These are phyloP conservation scores for Epichloe scottii DNA, from an alignment of 2,329 filamentous ascomycete genomes.

Conservation along the genomic window DNA sequence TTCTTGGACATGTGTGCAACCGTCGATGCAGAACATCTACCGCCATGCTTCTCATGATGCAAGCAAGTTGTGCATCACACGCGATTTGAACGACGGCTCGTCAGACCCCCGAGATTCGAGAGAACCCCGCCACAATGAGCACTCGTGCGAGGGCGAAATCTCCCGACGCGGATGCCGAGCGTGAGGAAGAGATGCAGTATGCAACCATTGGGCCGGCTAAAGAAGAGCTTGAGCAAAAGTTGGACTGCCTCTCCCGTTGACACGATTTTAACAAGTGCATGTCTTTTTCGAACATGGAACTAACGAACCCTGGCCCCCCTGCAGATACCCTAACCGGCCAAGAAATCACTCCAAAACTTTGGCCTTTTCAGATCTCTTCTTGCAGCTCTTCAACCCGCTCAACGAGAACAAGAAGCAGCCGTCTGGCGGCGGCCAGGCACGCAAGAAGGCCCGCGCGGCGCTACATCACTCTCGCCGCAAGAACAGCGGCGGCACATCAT, in stretches of 20 bases:
- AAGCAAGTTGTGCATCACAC: not conserved
- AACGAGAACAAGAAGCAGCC: constrained; percentile 69
- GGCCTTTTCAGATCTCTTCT: constrained; percentile 68
- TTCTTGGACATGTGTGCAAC: no score
- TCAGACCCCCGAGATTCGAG: not conserved
- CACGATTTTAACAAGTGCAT: not conserved
- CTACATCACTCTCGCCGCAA: constrained; percentile 51
- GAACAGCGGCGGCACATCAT: constrained; percentile 74
- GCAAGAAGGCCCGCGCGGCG: constrained; percentile 46
- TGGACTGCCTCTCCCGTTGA: not conserved
- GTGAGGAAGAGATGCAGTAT: constrained; percentile 43
- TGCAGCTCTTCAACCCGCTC: constrained; percentile 68
- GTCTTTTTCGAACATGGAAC: not conserved
- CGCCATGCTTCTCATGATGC: not conserved
- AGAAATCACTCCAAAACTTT: constrained; percentile 68
- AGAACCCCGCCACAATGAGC: not conserved
- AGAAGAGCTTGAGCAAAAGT: constrained; percentile 34
- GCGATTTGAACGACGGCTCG: not conserved
- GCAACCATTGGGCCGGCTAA: constrained; percentile 23
- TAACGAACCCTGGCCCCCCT: not conserved
- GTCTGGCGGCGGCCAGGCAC: constrained; percentile 35
- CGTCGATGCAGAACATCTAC: no score
- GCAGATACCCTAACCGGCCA: constrained; percentile 69
- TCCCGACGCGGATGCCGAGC: constrained; percentile 28
- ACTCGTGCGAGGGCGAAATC: constrained; percentile 9